Percentiles rank a stretch among this genome's conserved stretches.
phyloP scores from a whole-genome alignment of 2,329 filamentous ascomycete genomes.

The Hymenoscyphus fructigenus region DNA sequence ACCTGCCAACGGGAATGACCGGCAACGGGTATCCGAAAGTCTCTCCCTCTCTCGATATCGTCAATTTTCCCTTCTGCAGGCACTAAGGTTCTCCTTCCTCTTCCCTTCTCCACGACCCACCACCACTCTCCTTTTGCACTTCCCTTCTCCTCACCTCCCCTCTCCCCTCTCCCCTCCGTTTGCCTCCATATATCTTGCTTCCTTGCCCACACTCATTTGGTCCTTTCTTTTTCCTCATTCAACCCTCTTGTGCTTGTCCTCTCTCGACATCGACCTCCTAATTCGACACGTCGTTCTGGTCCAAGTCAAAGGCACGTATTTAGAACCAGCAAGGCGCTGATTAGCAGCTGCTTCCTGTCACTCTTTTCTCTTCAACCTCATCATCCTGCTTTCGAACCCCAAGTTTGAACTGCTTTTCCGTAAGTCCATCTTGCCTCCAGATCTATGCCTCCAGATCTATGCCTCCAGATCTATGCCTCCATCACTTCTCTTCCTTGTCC shows the following conservation, averaged over 20 bases:
- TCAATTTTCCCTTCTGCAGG: neutral
- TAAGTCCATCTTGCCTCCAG: neutral
- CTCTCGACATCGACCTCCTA: constrained; percentile 11
- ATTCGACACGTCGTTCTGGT: constrained; percentile 22
- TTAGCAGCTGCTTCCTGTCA: constrained; percentile 15
- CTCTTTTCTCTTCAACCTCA: constrained; percentile 13
- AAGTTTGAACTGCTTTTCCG: neutral
- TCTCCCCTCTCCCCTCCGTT: constrained; percentile 1
- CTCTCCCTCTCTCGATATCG: neutral
- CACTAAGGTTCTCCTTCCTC: no score
- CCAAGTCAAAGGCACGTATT: constrained; percentile 14
- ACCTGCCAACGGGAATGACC: neutral
- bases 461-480: neutral
- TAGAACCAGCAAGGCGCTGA: constrained; percentile 13
- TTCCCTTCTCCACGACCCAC: neutral
- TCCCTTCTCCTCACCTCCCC: neutral
- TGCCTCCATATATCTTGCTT: constrained; percentile 10
- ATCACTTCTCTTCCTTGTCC: neutral
- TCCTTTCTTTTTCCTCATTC: constrained; percentile 5
- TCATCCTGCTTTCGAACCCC: neutral
- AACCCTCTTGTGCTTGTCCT: constrained; percentile 6
- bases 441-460: neutral
- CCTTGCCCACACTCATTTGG: constrained; percentile 14
- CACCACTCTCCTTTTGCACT: neutral
- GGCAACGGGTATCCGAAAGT: constrained; percentile 1